These are phyloP conservation scores for Hibiscus trionum DNA, from an alignment of 345 rosid species.

Conservation along the genomic window DNA sequence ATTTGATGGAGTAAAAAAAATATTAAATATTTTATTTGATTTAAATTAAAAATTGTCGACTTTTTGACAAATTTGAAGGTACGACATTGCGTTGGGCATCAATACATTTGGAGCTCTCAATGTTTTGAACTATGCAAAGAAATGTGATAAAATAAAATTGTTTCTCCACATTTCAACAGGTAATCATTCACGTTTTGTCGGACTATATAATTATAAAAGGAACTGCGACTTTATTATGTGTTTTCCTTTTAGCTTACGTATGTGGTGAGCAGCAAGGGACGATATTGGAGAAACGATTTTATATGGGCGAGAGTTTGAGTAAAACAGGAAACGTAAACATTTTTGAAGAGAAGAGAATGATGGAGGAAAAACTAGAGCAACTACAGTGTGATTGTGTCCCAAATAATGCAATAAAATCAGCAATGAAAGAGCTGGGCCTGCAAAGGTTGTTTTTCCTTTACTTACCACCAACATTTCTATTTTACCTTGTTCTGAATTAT, in stretches of 20 bases:
- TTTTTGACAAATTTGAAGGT: slow-evolving; percentile 24
- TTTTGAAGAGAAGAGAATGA: slow-evolving; percentile 22
- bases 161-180: slow-evolving; percentile 29
- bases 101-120: slow-evolving; percentile 53
- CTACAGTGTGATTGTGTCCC: slow-evolving; percentile 18
- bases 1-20: too few relatives aligned
- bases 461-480: too few relatives aligned
- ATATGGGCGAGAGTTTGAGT: slow-evolving; percentile 36
- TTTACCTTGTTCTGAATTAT: too few relatives aligned
- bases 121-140: slow-evolving; percentile 43
- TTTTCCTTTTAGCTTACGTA: slow-evolving; percentile 38
- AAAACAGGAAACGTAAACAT: slow-evolving; percentile 25
- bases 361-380: slow-evolving; percentile 25
- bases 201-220: too few relatives aligned
- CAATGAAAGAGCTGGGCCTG: slow-evolving; percentile 48
- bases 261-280: slow-evolving; percentile 41
- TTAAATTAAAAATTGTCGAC: too few relatives aligned
- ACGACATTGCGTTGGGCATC: slow-evolving; percentile 44
- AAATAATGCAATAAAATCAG: slow-evolving; percentile 13
- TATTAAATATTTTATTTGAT: too few relatives aligned
- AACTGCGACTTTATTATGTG: not conserved
- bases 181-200: not conserved
- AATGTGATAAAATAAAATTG: slow-evolving; percentile 34
- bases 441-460: not conserved
- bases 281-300: not conserved